These are phyloP conservation scores for Cydonia oblonga DNA, from an alignment of 331 rosid genomes.

Conservation along the genomic window DNA sequence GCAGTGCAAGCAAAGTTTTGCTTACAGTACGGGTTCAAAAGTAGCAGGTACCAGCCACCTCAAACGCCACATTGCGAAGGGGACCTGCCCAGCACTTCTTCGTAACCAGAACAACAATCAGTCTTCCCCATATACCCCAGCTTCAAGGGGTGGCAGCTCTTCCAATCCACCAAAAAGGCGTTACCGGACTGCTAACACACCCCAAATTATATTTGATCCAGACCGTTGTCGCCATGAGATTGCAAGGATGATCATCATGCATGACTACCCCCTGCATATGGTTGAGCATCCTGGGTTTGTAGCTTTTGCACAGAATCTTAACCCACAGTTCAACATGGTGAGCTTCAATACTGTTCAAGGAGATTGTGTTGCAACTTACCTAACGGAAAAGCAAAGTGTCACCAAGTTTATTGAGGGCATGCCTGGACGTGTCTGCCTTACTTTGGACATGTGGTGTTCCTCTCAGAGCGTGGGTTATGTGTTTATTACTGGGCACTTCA, in stretches of 20 bases:
- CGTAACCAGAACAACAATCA: conserved; percentile 60
- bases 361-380: conserved; percentile 83
- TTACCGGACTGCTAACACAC: conserved; percentile 48
- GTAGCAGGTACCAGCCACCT: conserved; percentile 98
- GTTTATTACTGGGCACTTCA: conserved; percentile 75
- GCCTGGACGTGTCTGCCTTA: conserved; percentile 78
- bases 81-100: conserved; percentile 64
- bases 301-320: conserved; percentile 74
- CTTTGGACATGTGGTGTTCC: conserved; percentile 77
- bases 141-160: conserved; percentile 31
- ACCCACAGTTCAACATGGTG: conserved; percentile 83
- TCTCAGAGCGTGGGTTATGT: conserved; percentile 73
- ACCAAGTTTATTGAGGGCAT: conserved; percentile 57
- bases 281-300: conserved; percentile 91
- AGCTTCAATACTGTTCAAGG: conserved; percentile 91
- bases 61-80: conserved; percentile 92
- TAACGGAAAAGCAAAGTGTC: conserved; percentile 63
- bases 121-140: conserved; percentile 50
- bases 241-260: conserved; percentile 95
- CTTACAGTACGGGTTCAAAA: conserved; percentile 93
- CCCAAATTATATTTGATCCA: conserved; percentile 59
- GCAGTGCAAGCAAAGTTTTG: conserved; percentile 92
- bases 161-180: conserved; percentile 67
- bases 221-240: conserved; percentile 84
- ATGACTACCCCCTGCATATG: conserved; percentile 91